Evolutionary conservation across 2,329 filamentous ascomycete species (phyloP).

Genomic region (Sclerotinia subarctica): DNA sequence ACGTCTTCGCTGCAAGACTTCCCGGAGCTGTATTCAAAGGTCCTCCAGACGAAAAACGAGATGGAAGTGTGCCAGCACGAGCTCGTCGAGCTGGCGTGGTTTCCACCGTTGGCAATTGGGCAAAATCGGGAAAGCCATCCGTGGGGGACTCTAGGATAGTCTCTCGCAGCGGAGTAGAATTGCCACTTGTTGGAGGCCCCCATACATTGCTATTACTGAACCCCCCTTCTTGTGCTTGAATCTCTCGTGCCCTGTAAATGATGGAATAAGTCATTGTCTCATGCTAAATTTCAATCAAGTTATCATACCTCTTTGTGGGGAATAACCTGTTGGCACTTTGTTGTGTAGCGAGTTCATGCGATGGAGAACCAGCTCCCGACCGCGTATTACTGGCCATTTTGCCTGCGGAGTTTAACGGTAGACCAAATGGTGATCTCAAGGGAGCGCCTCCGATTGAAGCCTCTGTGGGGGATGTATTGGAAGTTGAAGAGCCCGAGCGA

Average conservation of each 20-base stretch:
- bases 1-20: conserved; percentile 66
- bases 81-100: conserved; percentile 68
- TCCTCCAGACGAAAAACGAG: conserved; percentile 79
- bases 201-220: conserved; percentile 68
- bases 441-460: conserved; percentile 55
- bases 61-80: conserved; percentile 93
- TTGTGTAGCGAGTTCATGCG: conserved; percentile 67
- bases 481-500: conserved; percentile 71
- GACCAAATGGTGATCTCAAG: conserved; percentile 70
- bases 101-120: conserved; percentile 65
- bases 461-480: conserved; percentile 78
- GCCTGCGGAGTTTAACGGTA: conserved; percentile 56
- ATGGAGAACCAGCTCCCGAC: conserved; percentile 92
- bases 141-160: conserved; percentile 96
- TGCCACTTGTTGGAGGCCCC: conserved; percentile 94
- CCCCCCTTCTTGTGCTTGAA: conserved; percentile 86
- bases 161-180: conserved; percentile 92
- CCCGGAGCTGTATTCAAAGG: conserved; percentile 47
- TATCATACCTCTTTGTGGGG: conserved; percentile 84
- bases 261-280: conserved; percentile 15
- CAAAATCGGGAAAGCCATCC: conserved; percentile 91
- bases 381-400: conserved; percentile 62
- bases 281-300: background rate
- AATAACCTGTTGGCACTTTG: conserved; percentile 65
- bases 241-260: conserved; percentile 75